Base-by-base conservation (phyloP, 78 protist genomes). In the Acrasis kona region DNA sequence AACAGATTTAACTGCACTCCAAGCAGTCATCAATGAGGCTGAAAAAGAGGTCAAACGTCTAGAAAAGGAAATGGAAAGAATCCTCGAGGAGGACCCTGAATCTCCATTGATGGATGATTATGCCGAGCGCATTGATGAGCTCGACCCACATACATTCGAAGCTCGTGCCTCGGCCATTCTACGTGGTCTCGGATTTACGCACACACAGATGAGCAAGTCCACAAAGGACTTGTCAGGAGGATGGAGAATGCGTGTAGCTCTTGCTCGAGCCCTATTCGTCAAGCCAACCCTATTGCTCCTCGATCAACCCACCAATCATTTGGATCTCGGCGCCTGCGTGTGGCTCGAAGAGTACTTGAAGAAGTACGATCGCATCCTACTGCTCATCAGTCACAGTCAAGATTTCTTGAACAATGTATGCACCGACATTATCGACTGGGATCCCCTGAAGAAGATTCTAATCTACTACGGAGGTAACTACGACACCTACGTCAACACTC, bases 221-320 rank as follows among this genome's bases (percentile, higher is more conserved):
- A 69, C 75, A 6, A 65, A 8, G 70, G 1, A 6, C 34, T 70
- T 90, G 19, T 89, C 94, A 2, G 97, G 97, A 2, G 97, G 97
- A 19, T 93, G 97, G 97, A 65, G 90, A 1, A 84, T 86, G 86
- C 76, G 91, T 9, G 31, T 92, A 5, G 90, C 89, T 2, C 84
- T 92, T 10, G 93, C 96, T 8, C 84, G 75, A 10, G 95, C 95
- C 12, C 72, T 92, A 79, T 82, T 83, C 27, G 29, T 70, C 19
- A 38, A 79, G 35, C 89, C 94, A 2, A 81, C 88, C 37, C 61
- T 89, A 65, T 70, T 93, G 31, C 81, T 91, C 4, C 82, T 91
- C 32, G 97, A 93, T 74, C 96, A 93, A 79, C 95, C 95, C n/a
- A 91, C 97, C 61, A 93, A 93, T 84, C 97, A 93, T 77, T 34